Conservation (phyloP, 331 rosid species). For the Stylosanthes scabra region DNA sequence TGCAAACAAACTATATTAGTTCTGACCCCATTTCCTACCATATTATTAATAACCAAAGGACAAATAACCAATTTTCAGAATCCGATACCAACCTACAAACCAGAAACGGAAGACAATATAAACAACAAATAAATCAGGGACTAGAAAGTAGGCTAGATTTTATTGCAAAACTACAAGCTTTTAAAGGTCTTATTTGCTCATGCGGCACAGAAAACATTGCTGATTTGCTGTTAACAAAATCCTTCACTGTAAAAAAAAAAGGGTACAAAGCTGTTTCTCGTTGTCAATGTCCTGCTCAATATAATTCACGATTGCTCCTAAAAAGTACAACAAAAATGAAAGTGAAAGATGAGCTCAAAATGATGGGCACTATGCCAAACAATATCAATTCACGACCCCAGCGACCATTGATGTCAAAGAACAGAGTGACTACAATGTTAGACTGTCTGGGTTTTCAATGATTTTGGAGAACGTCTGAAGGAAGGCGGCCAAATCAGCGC, state of each 20-base stretch:
- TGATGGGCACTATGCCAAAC: slow-evolving; percentile 30
- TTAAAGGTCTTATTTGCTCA: neutral
- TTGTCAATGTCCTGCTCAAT: slow-evolving; percentile 34
- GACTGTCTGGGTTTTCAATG: slow-evolving; percentile 77
- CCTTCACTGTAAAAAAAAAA: slow-evolving; percentile 11
- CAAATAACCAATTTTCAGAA: neutral
- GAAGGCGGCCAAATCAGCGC: slow-evolving; percentile 89
- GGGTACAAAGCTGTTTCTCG: slow-evolving; percentile 31
- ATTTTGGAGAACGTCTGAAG: slow-evolving; percentile 77
- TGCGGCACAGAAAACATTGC: slow-evolving; percentile 8
- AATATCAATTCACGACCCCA: slow-evolving; percentile 13
- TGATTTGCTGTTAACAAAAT: neutral
- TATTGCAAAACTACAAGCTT: slow-evolving; percentile 7
- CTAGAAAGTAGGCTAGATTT: neutral
- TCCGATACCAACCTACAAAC: neutral
- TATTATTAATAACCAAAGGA: no score
- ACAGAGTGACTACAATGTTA: slow-evolving; percentile 59
- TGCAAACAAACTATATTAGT: no score
- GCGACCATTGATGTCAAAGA: slow-evolving; percentile 7
- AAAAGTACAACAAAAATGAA: slow-evolving; percentile 29
- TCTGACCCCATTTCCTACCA: no score
- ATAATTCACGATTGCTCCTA: slow-evolving; percentile 16
- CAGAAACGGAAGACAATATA: no score
- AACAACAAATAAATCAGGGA: neutral
- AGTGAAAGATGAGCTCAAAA: slow-evolving; percentile 23